Conservation (phyloP, 192 early-diverging fungal species). For the Lobosporangium transversale region DNA sequence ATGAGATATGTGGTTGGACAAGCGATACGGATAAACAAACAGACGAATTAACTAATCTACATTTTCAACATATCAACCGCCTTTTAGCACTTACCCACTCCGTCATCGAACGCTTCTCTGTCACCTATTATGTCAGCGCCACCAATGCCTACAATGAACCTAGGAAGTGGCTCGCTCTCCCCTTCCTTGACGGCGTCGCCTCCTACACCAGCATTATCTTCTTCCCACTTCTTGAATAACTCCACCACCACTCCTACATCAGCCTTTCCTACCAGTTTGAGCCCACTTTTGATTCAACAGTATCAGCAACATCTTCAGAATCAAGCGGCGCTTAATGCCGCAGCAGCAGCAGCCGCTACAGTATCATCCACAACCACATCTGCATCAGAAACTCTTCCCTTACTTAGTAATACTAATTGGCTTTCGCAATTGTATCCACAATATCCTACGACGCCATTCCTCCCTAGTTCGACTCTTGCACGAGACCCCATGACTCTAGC, state of each 20-base stretch:
- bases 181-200: constrained; percentile 48
- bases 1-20: not conserved
- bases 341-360: not conserved
- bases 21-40: not conserved
- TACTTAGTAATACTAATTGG: constrained; percentile 10
- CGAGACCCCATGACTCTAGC: constrained; percentile 15
- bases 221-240: constrained; percentile 25
- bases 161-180: constrained; percentile 22
- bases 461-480: not conserved
- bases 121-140: constrained; percentile 21
- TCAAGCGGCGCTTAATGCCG: constrained; percentile 12
- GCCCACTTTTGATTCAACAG: constrained; percentile 35
- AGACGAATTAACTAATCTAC: not conserved
- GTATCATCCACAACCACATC: constrained; percentile 3
- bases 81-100: constrained; percentile 24
- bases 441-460: constrained; percentile 10
- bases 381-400: not conserved
- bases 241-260: not conserved
- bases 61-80: not conserved
- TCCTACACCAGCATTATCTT: constrained; percentile 31
- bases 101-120: constrained; percentile 21
- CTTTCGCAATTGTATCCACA: constrained; percentile 20
- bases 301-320: constrained; percentile 44
- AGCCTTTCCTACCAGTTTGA: not conserved
- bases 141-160: constrained; percentile 3